A percentile compares a stretch with the other conserved stretches of the same genome.
Evolutionary conservation across 2,329 filamentous ascomycete species (phyloP).

Genomic region (Geosmithia putterillii): DNA sequence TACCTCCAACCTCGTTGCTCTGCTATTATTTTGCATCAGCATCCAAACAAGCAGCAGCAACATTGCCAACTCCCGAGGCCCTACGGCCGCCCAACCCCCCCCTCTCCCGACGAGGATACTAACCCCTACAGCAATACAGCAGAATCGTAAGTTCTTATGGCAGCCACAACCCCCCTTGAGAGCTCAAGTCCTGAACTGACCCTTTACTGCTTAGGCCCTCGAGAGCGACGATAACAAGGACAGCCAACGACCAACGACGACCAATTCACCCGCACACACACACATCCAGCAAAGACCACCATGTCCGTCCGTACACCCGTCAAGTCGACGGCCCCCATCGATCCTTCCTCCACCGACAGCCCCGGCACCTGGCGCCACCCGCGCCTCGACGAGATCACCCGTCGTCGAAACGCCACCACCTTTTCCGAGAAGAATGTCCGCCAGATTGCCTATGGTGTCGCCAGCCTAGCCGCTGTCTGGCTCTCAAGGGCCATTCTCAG

Average conservation of each 20-base stretch:
- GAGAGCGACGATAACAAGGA: neutral
- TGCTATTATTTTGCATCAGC: neutral
- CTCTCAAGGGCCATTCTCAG: conserved; percentile 19
- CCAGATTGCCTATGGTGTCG: conserved; percentile 55
- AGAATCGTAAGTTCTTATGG: neutral
- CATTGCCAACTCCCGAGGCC: neutral
- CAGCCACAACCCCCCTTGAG: no score
- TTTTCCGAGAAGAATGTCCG: conserved; percentile 70
- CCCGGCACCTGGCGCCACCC: conserved; percentile 88
- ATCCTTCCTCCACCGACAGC: conserved; percentile 31
- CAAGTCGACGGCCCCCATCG: conserved; percentile 21
- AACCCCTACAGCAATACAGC: neutral
- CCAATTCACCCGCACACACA: neutral
- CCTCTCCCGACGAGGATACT: neutral
- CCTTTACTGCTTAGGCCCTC: no score
- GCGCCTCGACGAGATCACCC: conserved; percentile 73
- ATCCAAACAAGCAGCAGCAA: neutral
- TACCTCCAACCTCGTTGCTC: no score
- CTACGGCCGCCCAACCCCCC: neutral
- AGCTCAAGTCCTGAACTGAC: no score
- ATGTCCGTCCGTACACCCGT: conserved; percentile 25
- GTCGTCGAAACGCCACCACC: conserved; percentile 62
- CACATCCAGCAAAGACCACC: no score
- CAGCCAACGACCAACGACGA: neutral
- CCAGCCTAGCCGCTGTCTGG: conserved; percentile 28